Percentiles rank a stretch among this genome's conserved stretches.
phyloP scores from a whole-genome alignment of 2,329 filamentous ascomycete genomes.

The Didymella sp. region DNA sequence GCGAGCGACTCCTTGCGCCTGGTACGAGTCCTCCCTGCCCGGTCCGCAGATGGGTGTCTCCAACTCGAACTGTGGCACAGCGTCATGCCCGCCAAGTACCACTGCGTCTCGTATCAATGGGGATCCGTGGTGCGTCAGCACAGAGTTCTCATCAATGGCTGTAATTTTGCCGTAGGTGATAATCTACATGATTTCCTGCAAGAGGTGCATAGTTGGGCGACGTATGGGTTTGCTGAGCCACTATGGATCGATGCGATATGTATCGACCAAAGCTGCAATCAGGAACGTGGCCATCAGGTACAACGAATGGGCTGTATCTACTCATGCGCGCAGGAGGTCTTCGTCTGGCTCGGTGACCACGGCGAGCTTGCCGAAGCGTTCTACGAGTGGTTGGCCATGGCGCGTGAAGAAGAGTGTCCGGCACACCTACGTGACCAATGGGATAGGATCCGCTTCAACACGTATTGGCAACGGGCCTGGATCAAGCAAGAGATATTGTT shows the following conservation, averaged over 20 bases:
- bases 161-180: not conserved
- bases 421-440: not conserved
- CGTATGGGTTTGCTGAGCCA: not conserved
- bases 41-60: not conserved
- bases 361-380: not conserved
- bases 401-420: not conserved
- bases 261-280: not conserved
- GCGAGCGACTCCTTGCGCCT: not conserved
- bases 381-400: not conserved
- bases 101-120: not conserved
- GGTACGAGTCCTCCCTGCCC: not conserved
- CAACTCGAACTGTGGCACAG: not conserved
- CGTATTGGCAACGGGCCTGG: not conserved
- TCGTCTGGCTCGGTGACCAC: not conserved
- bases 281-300: not conserved
- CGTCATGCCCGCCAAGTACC: not conserved
- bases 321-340: not conserved
- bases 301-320: not conserved
- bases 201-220: not conserved
- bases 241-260: not conserved
- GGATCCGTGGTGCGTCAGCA: not conserved
- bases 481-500: not conserved
- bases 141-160: not conserved
- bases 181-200: not conserved
- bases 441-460: not conserved